Base-by-base conservation (phyloP, 805 yeast species). In the Scheffersomyces stipitis region DNA sequence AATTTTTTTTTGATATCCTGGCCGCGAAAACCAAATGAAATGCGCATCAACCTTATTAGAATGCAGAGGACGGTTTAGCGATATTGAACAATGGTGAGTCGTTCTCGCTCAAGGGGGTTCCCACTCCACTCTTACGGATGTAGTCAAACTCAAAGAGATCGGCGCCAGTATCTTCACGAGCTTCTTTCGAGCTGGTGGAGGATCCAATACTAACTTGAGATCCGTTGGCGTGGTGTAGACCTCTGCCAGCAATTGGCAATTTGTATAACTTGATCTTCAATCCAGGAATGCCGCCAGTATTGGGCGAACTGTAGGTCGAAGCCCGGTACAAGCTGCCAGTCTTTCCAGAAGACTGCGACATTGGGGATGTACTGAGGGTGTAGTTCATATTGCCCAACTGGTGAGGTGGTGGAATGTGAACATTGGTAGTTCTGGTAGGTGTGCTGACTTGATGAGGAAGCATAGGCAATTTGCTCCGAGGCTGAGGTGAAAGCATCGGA, bases 81-180 rank as follows among this genome's bases (percentile, higher is more conserved):
- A 7, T 20, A 10, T 20, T 7, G 10, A 45, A 42, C 23, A 39
- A 33, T 10, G 55, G 55, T 14, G 45, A 41, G 20, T 58, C 62
- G 35, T 49, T 59, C 32, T 57, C 64, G 37, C 64, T 60, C 16
- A 52, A 42, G n/a, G 71, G 71, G 24, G 70, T 63, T 5, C 51
- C 42, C 9, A 52, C 49, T 3, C 58, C 60, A 29, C 44, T 36
- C 31, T 41, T 42, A 15, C 56, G 45, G 17, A 54, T 42, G 31
- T 45, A 41, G 26, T 56, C 64, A 15, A 37, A 33, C 36, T 60
- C 64, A 37, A 58, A 60, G 5, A 57, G 45, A 31, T 45, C 49
- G 16, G 38, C 40, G 6, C 34, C 43, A 18, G 31, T 33, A 13
- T 38, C 45, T 28, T 40, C 47, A 28, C 31, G 39, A 29, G 39